A percentile compares a stretch with the other conserved stretches of the same genome.
Evolutionary conservation across 2,329 filamentous ascomycete genomes (phyloP).

Genomic region (Magnaporthiopsis incrustans): DNA sequence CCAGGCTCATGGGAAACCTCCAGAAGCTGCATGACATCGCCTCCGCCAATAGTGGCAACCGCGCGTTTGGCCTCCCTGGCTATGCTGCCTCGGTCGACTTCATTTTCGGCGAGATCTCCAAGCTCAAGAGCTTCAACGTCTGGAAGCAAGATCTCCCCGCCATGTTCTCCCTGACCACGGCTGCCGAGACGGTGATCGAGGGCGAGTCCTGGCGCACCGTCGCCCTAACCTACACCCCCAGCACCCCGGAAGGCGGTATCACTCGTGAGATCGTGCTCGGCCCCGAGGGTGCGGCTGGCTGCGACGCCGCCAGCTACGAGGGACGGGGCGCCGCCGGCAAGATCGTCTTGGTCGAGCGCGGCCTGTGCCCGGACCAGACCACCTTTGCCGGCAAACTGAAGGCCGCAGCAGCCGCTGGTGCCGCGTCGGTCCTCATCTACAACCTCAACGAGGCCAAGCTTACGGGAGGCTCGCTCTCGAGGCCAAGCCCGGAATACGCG

Average conservation of each 20-base stretch:
- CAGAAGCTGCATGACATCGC: slow-evolving; percentile 6
- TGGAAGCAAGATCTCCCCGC: slow-evolving; percentile 4
- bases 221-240: slow-evolving; percentile 6
- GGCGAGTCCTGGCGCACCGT: slow-evolving; percentile 6
- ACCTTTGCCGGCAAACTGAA: slow-evolving; percentile 6
- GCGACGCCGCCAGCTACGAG: slow-evolving; percentile 6
- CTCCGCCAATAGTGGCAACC: slow-evolving; percentile 5
- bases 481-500: not conserved
- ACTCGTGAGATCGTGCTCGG: slow-evolving; percentile 1
- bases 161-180: slow-evolving; percentile 5
- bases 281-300: slow-evolving; percentile 2
- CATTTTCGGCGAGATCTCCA: slow-evolving; percentile 6
- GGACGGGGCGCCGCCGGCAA: slow-evolving; percentile 1
- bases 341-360: slow-evolving; percentile 5
- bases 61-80: slow-evolving; percentile 5
- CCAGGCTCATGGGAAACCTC: slow-evolving; percentile 3
- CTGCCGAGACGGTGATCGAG: not conserved
- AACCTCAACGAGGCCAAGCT: slow-evolving; percentile 6
- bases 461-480: slow-evolving; percentile 3
- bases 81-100: slow-evolving; percentile 6
- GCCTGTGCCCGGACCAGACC: slow-evolving; percentile 5
- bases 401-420: slow-evolving; percentile 4
- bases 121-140: slow-evolving; percentile 7
- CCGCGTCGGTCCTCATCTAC: slow-evolving; percentile 6
- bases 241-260: slow-evolving; percentile 4